A percentile compares a stretch with the other conserved stretches of the same genome.
These are phyloP conservation scores for Penicillium palitans DNA, from an alignment of 2,329 filamentous ascomycete species.

Conservation along the genomic window DNA sequence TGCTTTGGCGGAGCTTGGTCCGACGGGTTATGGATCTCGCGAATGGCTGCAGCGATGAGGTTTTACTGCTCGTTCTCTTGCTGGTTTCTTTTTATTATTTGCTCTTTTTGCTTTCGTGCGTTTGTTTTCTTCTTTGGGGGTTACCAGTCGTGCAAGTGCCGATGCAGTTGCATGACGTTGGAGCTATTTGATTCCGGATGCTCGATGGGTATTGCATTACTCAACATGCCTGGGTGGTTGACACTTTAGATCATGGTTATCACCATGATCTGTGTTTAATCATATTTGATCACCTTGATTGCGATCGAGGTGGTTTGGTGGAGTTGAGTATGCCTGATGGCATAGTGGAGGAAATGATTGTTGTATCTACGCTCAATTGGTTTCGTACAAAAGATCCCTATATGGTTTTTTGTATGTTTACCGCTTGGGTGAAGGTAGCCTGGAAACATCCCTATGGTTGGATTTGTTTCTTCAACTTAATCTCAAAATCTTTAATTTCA, in stretches of 20 bases:
- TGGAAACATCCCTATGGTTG: background rate
- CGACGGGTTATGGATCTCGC: background rate
- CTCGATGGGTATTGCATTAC: background rate
- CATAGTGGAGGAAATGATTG: background rate
- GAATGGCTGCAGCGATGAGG: background rate
- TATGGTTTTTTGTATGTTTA: background rate
- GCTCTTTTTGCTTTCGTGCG: background rate
- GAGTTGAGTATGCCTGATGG: background rate
- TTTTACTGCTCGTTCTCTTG: background rate
- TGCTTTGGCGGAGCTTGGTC: constrained; percentile 38
- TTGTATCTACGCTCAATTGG: background rate
- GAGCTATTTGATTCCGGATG: too few relatives aligned
- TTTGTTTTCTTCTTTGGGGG: background rate
- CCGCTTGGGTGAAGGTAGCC: background rate
- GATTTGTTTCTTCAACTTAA: background rate
- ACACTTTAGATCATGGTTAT: background rate
- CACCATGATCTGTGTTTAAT: background rate
- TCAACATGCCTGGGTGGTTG: background rate
- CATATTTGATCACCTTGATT: background rate
- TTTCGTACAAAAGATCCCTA: background rate
- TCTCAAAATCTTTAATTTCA: background rate
- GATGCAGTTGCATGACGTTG: background rate
- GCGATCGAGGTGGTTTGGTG: background rate
- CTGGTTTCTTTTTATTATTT: background rate
- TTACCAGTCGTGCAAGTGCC: background rate